Base-by-base conservation (phyloP, 164 flowering plant species). In the Chimonanthus salicifolius region DNA sequence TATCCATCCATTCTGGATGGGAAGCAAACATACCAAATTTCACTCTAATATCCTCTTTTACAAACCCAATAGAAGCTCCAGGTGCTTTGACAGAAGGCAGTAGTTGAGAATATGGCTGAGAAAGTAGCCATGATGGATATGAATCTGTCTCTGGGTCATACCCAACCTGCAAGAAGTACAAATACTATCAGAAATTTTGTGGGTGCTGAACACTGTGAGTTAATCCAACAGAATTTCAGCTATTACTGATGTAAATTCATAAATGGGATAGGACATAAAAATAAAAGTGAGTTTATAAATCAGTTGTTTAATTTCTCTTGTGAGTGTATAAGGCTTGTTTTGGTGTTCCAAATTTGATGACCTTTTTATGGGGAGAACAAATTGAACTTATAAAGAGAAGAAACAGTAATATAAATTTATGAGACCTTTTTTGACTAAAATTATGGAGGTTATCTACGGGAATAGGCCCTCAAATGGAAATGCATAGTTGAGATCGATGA, bases 101-200 rank as follows among this genome's bases (percentile, higher is more conserved):
- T 74, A 88, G 80, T 47, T 74, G 78, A 44, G 93, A 87, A 81
- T 88, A 95, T 67, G 98, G 96, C 82, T 95, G 97, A 72, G 88
- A 81, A 68, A 83, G 85, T 80, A 95, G 81, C 99, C 98, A 95
- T 18, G 82, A 66, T 72, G 98, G 98, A 80, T 94, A 92, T 3
- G 92, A 82, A 9, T 92, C 96, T 49, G 78, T 47, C 77, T 86
- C 98, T 20, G 99, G 99, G 85, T 94, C 99, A 83, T 91, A 94
- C 47, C 99, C 99, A 79, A 92, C 94, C 99, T 94, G 79, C 64
- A 60, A 69, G n/a, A 75, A 62, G 72, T n/a, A 47, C 47, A 73
- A 9, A 64, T 7, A 13, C 10, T 46, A 15, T 72, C 67, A 72
- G 43, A 46, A 68, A 47, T 68, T 18, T 48, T 21, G 7, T 11